Percentiles rank a stretch among this genome's conserved stretches.
Evolutionary conservation across 2,329 filamentous ascomycete genomes (phyloP).

Genomic region (Colletotrichum sp.): DNA sequence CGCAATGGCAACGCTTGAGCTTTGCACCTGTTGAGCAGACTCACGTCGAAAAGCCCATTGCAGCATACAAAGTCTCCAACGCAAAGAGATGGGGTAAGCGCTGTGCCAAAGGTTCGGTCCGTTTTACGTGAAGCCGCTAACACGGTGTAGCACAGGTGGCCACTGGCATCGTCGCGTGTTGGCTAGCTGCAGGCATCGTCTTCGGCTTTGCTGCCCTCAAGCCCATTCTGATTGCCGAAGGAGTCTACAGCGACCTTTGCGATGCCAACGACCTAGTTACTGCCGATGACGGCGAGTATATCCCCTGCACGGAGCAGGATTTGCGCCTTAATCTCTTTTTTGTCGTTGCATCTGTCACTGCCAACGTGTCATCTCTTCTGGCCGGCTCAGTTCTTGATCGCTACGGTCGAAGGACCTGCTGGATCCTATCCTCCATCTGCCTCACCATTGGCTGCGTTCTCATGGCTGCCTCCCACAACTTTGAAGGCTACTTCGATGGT

Average conservation of each 20-base stretch:
- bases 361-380: constrained; percentile 84
- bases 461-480: constrained; percentile 68
- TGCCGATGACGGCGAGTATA: constrained; percentile 29
- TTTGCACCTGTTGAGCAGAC: constrained; percentile 29
- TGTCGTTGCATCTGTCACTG: constrained; percentile 84
- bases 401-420: constrained; percentile 80
- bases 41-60: constrained; percentile 29
- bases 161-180: constrained; percentile 72
- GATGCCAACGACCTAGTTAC: constrained; percentile 25
- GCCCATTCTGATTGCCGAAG: constrained; percentile 75
- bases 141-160: constrained; percentile 66
- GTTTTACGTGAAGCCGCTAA: neutral
- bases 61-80: constrained; percentile 35
- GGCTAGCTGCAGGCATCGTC: constrained; percentile 77
- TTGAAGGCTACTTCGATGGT: constrained; percentile 71
- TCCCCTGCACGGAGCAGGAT: constrained; percentile 45
- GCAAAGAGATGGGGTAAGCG: constrained; percentile 28
- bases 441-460: constrained; percentile 72
- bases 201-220: constrained; percentile 91
- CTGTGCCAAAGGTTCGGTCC: too few relatives aligned
- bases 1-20: constrained; percentile 28
- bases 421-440: constrained; percentile 71
- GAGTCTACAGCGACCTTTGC: constrained; percentile 73
- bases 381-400: constrained; percentile 85
- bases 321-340: constrained; percentile 87